Base-by-base conservation (phyloP, 2,329 filamentous ascomycete species). In the Botrytis galanthina region DNA sequence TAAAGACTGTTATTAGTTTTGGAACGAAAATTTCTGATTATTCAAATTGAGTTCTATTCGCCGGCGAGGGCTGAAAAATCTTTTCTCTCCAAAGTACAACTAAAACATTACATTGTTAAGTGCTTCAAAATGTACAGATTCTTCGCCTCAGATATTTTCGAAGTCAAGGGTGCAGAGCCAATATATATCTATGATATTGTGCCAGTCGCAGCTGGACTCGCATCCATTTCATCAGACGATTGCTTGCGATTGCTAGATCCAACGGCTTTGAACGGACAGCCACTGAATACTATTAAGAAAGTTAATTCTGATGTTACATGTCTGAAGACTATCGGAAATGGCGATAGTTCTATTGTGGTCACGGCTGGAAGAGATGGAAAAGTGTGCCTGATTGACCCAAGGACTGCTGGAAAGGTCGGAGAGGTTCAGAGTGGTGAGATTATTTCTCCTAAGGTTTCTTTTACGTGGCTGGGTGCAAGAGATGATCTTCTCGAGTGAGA, bases 331-430 rank as follows among this genome's bases (percentile, higher is more conserved):
- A 87, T 89, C 64, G 87, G 88, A 74, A 85, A 85, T 42, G 86
- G 85, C 7, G 74, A 73, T 42, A 73, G 57, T 22, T 72, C 75
- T 29, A 80, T 90, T 32, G 84, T 94, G 9, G 89, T 88, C 74
- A 94, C 92, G 0, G 88, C 91, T 0, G 93, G 93, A 64, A 88
- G 92, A 80, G 90, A 94, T 79, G 92, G 93, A 12, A 84, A 85
- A 14, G 87, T 94, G 18, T 87, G 84, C 0, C 82, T 92, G 66
- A 92, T 90, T 89, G 92, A 94, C 82, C 79, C 90, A 76, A 85
- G 91, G 74, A 75, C 85, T 86, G 80, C 81, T 81, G 78, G 85
- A 83, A 88, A 82, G 77, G 84, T 83, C 63, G 75, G 77, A 29
- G 75, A 80, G 60, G 80, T 83, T 54, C 78, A 79, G 62, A 83